phyloP scores from a whole-genome alignment of 179 eudicot species.

The Beta macrorhiza region DNA sequence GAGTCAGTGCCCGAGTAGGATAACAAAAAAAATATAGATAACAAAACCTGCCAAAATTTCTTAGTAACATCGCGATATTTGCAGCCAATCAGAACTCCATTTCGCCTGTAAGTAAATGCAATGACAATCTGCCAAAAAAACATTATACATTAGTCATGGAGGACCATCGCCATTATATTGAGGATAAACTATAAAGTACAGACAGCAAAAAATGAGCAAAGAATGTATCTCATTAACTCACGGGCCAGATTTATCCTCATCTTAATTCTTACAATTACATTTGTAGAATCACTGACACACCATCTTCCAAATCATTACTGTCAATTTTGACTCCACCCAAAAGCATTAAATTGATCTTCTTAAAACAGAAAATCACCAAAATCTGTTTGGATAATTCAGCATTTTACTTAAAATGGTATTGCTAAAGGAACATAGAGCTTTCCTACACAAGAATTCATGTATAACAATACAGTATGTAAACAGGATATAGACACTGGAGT shows the following conservation, averaged over 20 bases:
- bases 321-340: neutral
- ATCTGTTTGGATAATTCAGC: neutral
- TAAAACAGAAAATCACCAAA: neutral
- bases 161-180: neutral
- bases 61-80: slow-evolving; percentile 71
- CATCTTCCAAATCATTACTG: neutral
- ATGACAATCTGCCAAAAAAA: slow-evolving; percentile 58
- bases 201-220: neutral
- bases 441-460: neutral
- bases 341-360: neutral
- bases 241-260: neutral
- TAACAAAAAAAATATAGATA: slow-evolving; percentile 5
- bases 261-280: neutral
- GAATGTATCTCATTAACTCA: neutral
- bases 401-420: neutral
- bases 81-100: slow-evolving; percentile 72
- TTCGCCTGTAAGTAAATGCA: slow-evolving; percentile 74
- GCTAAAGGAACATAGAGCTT: neutral
- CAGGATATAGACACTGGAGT: neutral
- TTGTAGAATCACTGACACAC: neutral
- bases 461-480: neutral
- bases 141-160: slow-evolving; percentile 20
- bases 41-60: slow-evolving; percentile 87
- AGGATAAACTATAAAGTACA: neutral
- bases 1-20: neutral